A percentile compares a stretch with the other conserved stretches of the same genome.
These are phyloP conservation scores for Argentina anserina DNA, from an alignment of 306 rosid species.

Conservation along the genomic window DNA sequence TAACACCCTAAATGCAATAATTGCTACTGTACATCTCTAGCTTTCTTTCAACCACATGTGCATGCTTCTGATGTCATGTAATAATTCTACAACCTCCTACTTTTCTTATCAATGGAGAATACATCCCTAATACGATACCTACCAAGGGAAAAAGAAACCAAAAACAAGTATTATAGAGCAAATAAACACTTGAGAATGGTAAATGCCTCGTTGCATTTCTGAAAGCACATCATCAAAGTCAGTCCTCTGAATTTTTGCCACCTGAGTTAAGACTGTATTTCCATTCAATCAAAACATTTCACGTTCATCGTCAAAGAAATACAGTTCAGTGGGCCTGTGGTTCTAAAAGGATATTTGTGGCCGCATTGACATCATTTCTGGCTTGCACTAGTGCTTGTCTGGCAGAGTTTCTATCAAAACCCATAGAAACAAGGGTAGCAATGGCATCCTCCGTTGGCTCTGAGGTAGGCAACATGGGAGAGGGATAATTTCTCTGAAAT, in stretches of 20 bases:
- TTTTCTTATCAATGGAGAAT: constrained; percentile 23
- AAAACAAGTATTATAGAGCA: constrained; percentile 7
- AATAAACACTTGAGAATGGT: constrained; percentile 27
- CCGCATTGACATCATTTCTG: constrained; percentile 78
- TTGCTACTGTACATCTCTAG: constrained; percentile 27
- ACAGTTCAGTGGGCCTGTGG: constrained; percentile 57
- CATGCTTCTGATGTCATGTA: constrained; percentile 29
- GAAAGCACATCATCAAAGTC: constrained; percentile 28
- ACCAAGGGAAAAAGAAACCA: constrained; percentile 23
- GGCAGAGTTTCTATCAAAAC: constrained; percentile 87
- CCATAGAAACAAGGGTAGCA: constrained; percentile 86
- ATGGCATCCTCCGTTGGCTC: constrained; percentile 82
- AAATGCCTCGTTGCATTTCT: constrained; percentile 30
- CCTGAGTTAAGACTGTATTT: constrained; percentile 19
- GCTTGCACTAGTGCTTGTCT: constrained; percentile 95
- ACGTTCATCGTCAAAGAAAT: constrained; percentile 15
- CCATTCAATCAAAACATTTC: constrained; percentile 22
- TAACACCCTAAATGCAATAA: neutral
- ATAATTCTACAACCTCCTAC: constrained; percentile 52
- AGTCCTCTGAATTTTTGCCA: constrained; percentile 30
- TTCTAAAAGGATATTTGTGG: constrained; percentile 93
- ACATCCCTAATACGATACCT: constrained; percentile 34
- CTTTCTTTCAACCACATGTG: constrained; percentile 16
- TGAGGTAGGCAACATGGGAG: constrained; percentile 44
- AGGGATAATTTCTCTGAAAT: constrained; percentile 67